Evolutionary conservation across 2,329 filamentous ascomycete species (phyloP).

Genomic region (Decorospora gaudefroyi): DNA sequence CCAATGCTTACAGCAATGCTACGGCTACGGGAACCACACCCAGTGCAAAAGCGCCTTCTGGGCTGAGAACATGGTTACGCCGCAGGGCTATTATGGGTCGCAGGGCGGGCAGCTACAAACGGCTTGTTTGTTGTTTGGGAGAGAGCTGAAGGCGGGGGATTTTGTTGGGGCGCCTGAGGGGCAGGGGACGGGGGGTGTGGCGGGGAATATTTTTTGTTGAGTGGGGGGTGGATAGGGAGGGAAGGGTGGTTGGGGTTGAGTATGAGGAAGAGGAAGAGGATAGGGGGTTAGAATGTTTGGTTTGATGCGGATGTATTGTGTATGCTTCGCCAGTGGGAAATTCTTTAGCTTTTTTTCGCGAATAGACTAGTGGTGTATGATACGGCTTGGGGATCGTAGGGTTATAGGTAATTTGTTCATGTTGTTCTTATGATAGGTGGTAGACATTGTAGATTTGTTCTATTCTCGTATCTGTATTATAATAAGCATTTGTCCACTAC

Average conservation of each 20-base stretch:
- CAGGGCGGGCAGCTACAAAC: conserved; percentile 38
- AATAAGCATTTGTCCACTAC: too few relatives aligned
- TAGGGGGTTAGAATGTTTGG: too few relatives aligned
- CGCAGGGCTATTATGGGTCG: conserved; percentile 42
- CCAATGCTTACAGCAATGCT: conserved; percentile 50
- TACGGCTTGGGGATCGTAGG: too few relatives aligned
- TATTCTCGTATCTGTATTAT: too few relatives aligned
- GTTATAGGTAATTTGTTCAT: too few relatives aligned
- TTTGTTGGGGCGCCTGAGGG: conserved; percentile 39
- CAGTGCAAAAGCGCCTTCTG: conserved; percentile 47
- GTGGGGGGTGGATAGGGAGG: neutral
- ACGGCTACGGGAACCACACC: conserved; percentile 45
- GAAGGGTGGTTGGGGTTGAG: neutral
- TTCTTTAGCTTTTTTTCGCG: too few relatives aligned
- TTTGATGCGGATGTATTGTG: too few relatives aligned
- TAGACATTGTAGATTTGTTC: too few relatives aligned
- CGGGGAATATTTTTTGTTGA: conserved; percentile 43
- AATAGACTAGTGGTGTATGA: too few relatives aligned
- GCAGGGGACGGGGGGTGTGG: conserved; percentile 39
- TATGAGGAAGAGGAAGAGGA: neutral
- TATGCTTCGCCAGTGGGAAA: too few relatives aligned
- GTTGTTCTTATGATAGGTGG: too few relatives aligned
- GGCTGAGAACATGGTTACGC: conserved; percentile 46
- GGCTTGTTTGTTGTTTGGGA: conserved; percentile 47
- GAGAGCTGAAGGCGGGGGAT: conserved; percentile 29